phyloP scores from a whole-genome alignment of 202 grass and related monocot genomes.

The Brachypodium distachyon region DNA sequence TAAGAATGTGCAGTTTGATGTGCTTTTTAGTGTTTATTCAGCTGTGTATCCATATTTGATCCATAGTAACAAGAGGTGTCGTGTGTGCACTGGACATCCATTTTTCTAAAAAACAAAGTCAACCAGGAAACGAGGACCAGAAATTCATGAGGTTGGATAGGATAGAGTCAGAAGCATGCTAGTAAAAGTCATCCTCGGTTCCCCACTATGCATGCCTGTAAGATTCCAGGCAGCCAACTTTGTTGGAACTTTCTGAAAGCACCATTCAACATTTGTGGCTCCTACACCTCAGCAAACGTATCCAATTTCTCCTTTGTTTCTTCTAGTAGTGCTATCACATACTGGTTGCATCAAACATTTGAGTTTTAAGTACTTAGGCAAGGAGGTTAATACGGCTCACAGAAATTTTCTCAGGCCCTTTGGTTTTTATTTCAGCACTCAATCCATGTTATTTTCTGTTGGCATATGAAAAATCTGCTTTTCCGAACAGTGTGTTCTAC shows the following conservation, averaged over 20 bases:
- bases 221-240: constrained; percentile 20
- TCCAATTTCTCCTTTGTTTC: neutral
- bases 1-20: neutral
- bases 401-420: neutral
- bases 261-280: neutral
- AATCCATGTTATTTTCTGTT: neutral
- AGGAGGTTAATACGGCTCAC: neutral
- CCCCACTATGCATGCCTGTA: neutral
- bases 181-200: constrained; percentile 1
- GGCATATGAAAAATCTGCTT: neutral
- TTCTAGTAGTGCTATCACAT: constrained; percentile 1
- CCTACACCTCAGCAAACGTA: neutral
- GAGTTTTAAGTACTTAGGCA: neutral
- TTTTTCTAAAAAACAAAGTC: neutral
- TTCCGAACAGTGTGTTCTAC: neutral
- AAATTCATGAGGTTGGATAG: neutral
- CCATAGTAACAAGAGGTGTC: neutral
- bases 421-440: no score
- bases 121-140: neutral
- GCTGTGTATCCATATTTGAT: neutral
- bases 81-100: neutral
- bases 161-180: neutral
- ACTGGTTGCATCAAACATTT: neutral
- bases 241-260: constrained; percentile 4
- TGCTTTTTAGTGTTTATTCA: neutral